Conservation (phyloP, 345 rosid species). For the Cardiospermum halicacabum region DNA sequence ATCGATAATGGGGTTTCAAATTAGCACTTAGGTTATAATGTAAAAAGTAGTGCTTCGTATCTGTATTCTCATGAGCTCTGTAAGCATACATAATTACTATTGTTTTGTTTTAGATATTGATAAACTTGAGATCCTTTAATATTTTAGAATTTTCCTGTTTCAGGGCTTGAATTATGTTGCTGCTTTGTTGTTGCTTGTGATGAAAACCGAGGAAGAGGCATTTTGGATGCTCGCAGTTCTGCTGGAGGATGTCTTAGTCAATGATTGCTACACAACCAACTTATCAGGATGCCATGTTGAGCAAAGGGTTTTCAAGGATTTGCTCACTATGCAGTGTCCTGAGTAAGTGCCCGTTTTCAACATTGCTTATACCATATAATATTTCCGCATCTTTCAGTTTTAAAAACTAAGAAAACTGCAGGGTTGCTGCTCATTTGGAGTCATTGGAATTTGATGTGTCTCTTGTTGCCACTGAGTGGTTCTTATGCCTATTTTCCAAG, state of each 20-base stretch:
- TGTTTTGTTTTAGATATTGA: neutral
- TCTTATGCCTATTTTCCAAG: conserved; percentile 96
- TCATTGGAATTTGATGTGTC: conserved; percentile 90
- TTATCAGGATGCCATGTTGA: conserved; percentile 98
- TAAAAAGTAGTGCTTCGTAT: neutral
- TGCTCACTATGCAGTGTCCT: conserved; percentile 81
- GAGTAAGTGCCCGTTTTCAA: conserved; percentile 37
- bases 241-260: conserved; percentile 88
- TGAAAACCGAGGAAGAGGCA: conserved; percentile 99
- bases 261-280: conserved; percentile 90
- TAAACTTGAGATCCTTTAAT: neutral
- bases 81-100: neutral
- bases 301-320: conserved; percentile 94
- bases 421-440: conserved; percentile 90
- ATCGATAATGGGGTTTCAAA: neutral
- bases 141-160: conserved; percentile 6
- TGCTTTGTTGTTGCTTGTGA: conserved; percentile 84
- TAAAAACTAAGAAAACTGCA: conserved; percentile 31
- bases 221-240: conserved; percentile 99
- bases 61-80: neutral
- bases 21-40: neutral
- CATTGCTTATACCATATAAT: neutral
- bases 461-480: conserved; percentile 99
- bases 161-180: conserved; percentile 98
- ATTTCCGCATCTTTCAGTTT: neutral